Evolutionary conservation across 2,329 filamentous ascomycete species (phyloP), one percentile per base, ranked within the genome.

Genomic region (Aspergillus sp.): DNA sequence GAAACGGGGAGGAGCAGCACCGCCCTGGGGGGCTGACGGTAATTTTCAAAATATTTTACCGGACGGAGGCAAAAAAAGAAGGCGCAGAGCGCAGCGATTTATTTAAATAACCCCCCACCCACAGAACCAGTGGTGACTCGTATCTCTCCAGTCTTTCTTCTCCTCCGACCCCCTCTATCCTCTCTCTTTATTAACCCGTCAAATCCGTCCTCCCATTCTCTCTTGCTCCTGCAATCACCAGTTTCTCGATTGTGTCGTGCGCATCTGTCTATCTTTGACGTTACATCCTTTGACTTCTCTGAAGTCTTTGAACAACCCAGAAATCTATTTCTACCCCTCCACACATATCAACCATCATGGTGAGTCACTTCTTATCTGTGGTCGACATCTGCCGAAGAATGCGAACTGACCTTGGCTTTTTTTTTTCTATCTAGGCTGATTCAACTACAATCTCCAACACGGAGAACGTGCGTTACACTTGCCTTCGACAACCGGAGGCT

Each of bases 361-460:
- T 65, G 57, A 41, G 63, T 30, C 52, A 8, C 48, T 19, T 9
- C 22, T 15, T 7, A 30, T 23, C 22, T 28, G 13, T 45, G 31
- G 17, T 31, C 19, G 23, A 46, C 23, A 41, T 43, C 38, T 7
- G 22, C n/a, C 9, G 52, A 34, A 41, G 38, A 19, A 22, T 23
- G 15, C n/a, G n/a, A 47, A 49, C 49, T 70, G 69, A 67, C 66
- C 81, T 7, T 62, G 57, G 50, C 23, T 54, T 15, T 51, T 22
- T 19, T 54, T 30, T 23, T 15, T 11, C 25, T 28, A 28, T 28
- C 90, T 54, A 79, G 77, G 73, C 68, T 71, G 76, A 77, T 70
- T 79, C 79, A 69, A 79, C 77, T 62, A 74, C 75, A 70, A 63
- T 81, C 74, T 82, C 80, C 73, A 79, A 80, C 68, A 78, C 77